These are phyloP conservation scores for Rutidosis leptorrhynchoides DNA, from an alignment of 129 eudicot species.

Conservation along the genomic window DNA sequence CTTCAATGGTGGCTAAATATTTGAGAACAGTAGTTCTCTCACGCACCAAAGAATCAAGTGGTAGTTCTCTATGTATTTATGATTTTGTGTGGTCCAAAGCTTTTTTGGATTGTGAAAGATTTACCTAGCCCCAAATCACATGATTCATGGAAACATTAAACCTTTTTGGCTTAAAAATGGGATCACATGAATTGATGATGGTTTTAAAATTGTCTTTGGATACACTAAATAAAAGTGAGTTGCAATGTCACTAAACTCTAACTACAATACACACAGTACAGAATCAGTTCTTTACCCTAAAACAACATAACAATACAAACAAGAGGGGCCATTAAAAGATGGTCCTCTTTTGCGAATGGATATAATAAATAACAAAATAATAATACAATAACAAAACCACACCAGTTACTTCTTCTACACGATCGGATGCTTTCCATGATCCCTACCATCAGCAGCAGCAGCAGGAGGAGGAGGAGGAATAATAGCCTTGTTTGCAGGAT, in stretches of 20 bases:
- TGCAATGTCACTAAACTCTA: slow-evolving; percentile 34
- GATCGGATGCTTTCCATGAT: neutral
- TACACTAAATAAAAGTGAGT: slow-evolving; percentile 45
- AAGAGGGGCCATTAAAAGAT: neutral
- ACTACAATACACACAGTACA: neutral
- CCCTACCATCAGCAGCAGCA: slow-evolving; percentile 8
- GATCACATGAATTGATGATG: slow-evolving; percentile 37
- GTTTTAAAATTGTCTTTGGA: slow-evolving; percentile 32
- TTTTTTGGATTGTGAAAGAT: slow-evolving; percentile 36
- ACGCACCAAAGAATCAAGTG: too few species aligned
- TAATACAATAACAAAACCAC: slow-evolving; percentile 1
- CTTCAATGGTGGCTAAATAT: too few species aligned
- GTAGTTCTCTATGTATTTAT: slow-evolving; percentile 10
- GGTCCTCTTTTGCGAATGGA: neutral
- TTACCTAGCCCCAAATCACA: slow-evolving; percentile 29
- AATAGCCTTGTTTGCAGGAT: slow-evolving; percentile 48
- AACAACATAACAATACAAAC: slow-evolving; percentile 3
- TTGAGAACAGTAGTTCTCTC: too few species aligned
- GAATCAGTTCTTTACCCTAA: neutral
- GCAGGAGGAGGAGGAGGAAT: slow-evolving; percentile 16
- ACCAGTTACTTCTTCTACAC: slow-evolving; percentile 8
- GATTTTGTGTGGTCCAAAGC: slow-evolving; percentile 15
- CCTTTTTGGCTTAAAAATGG: slow-evolving; percentile 30
- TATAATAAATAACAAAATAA: neutral
- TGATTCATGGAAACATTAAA: slow-evolving; percentile 35